Evolutionary conservation across 352 stramenopile species (phyloP), one percentile per base, ranked within the genome.

Genomic region (Pythium aristosporum): DNA sequence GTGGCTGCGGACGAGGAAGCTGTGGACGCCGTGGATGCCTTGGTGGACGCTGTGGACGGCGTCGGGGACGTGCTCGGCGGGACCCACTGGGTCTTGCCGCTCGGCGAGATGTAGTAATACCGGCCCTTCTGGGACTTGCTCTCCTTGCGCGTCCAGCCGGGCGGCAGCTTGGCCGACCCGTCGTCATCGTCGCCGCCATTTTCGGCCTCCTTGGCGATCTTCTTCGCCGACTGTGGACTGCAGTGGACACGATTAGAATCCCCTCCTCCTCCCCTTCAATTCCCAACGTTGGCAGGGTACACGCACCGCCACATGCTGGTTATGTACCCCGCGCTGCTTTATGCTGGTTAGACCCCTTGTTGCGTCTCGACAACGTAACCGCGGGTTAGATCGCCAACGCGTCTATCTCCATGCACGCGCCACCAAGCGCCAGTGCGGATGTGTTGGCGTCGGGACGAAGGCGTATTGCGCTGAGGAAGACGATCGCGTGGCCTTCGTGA

Each of bases 31-130:
- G 25, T 44, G 9, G 61, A 57, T 20, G 54, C 3, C 9, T 42
- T 42, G 28, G 52, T 54, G 7, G 60, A 46, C 48, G 52, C 59
- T 51, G 47, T 1, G 16, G 46, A 41, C 9, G 48, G 20, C 28
- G 57, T 55, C 3, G 20, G n/a, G 21, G 53, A 57, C 32, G 44
- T 16, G n/a, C 34, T 48, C 25, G 58, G 85, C 30, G 82, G 81
- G 34, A 84, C 79, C 86, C 86, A 95, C 65, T 95, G 86, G 30
- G 84, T 93, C 70, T 95, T 91, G 54, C 86, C 86, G 11, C 73
- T 69, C 13, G 86, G 86, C 1, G 80, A 90, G 49, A 95, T 91
- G 69, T 90, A 95, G 65, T 95, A 95, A 61, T 89, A 95, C 2
- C 81, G 73, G 15, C 86, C 86, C 63, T 91, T 90, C 67, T 93